Base-by-base conservation (phyloP, 768 basidiomycete species). In the Favolaschia claudopus region DNA sequence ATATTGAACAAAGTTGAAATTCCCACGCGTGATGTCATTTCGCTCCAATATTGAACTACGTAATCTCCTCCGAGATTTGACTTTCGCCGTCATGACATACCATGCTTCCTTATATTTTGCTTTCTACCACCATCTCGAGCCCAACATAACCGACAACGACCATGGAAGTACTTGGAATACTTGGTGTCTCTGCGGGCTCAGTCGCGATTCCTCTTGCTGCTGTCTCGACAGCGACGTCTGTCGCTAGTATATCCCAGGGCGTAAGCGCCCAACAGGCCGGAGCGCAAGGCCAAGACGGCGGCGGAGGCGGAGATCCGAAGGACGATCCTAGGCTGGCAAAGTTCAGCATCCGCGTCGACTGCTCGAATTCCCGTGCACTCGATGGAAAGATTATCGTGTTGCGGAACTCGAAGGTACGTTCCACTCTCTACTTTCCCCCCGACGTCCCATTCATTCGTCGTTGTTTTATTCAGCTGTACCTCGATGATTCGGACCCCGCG, bases 251-350 rank as follows among this genome's bases (percentile, higher is more conserved):
- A 20, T 71, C 72, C 1, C 71, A 74, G 34, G 69, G 72, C 38
- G 63, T 65, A 5, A 67, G 56, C 27, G 59, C 59, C 0, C 68
- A 69, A 42, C 69, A 72, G 37, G 28, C 42, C 20, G 44, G 36
- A 3, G 50, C 27, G 62, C 49, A 37, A n/a, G n/a, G n/a, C n/a
- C 55, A 48, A 28, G 64, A 40, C n/a, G 62, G 51, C 4, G 64
- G 55, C 14, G 62, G 37, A 12, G 69, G 53, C 34, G 55, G 51
- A 17, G 69, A 69, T 39, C 44, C 51, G 14, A 71, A 71, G 51
- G 60, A 66, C 19, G 71, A 72, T 40, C 73, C 71, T 1, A 61
- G 70, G 5, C 49, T 74, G 1, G 70, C 70, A 6, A 74, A 70
- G 31, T 72, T 74, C 52, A 71, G 65, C 37, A 32, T 74, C 5